Evolutionary conservation across 495 filamentous ascomycete species (phyloP), one percentile per base, ranked within the genome.

Genomic region (Saxispiralis lemnorum): DNA sequence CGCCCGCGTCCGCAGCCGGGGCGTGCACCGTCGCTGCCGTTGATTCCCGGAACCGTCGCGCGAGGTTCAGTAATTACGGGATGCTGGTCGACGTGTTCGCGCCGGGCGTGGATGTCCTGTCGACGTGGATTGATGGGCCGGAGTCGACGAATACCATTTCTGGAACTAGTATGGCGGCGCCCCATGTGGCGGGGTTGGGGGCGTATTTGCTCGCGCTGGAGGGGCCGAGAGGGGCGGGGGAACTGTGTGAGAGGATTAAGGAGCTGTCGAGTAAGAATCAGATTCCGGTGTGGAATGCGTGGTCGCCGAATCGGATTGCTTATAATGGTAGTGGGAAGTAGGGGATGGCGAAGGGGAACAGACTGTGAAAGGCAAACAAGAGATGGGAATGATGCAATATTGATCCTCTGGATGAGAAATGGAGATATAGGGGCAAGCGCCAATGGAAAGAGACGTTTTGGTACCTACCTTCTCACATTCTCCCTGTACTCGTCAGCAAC

Each of bases 181-280:
- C 68, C 31, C 67, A 69, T 38, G 66, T 71, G 35, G 59, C 65
- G 11, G 68, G 68, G 21, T 50, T 71, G 13, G 65, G 71, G 49
- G 68, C 68, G 2, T 67, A 66, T 45, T 9, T 28, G 59, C 59
- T 17, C 9, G 34, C 34, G 13, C 12, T 35, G 12, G 34, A 35
- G 12, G 16, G n/a, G 34, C 4, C 4, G 5, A 35, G 12, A 13
- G 34, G n/a, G 4, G n/a, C 34, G 4, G 34, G 5, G n/a, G 5
- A 14, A 12, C 34, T 35, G 5, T 35, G 34, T 12, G 12, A 35
- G 5, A 14, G 34, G n/a, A 35, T 35, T 17, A 35, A 35, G 34
- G 16, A 3, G n/a, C 12, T 35, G 13, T 35, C 34, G 13, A 35
- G 5, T 3, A 35, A 35, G 34, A 35, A 35, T 35, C n/a, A 14